Percentiles rank a stretch among this genome's conserved stretches.
Evolutionary conservation across 495 filamentous ascomycete species (phyloP).

Genomic region (Aspergillus egyptiacus): DNA sequence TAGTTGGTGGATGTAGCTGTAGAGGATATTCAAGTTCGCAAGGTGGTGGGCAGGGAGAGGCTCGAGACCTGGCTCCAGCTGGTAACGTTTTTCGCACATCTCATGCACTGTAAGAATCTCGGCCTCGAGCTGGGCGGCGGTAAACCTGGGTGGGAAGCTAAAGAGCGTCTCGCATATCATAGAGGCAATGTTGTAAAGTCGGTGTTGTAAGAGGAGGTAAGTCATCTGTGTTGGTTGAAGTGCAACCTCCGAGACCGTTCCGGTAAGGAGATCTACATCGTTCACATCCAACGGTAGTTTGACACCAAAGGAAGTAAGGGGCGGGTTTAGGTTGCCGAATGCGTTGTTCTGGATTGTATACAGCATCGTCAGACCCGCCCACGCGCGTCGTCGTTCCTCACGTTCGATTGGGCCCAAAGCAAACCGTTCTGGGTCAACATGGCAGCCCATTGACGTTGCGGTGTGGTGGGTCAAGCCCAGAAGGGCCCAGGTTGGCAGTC

Average conservation of each 20-base stretch:
- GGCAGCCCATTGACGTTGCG: slow-evolving; percentile 43
- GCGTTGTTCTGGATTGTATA: slow-evolving; percentile 40
- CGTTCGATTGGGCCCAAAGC: slow-evolving; percentile 37
- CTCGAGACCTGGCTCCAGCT: slow-evolving; percentile 23
- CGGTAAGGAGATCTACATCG: slow-evolving; percentile 39
- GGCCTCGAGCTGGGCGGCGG: slow-evolving; percentile 29
- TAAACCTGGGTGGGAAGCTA: slow-evolving; percentile 25
- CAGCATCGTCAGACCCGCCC: slow-evolving; percentile 41
- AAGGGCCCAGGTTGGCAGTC: slow-evolving; percentile 37
- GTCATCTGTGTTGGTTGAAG: slow-evolving; percentile 44
- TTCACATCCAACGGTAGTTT: slow-evolving; percentile 40
- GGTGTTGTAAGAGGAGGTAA: slow-evolving; percentile 40
- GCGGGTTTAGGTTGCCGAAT: slow-evolving; percentile 28
- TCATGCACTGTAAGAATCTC: slow-evolving; percentile 37
- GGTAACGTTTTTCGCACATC: slow-evolving; percentile 34
- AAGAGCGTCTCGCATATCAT: slow-evolving; percentile 41
- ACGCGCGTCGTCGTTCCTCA: slow-evolving; percentile 42
- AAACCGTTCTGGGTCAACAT: slow-evolving; percentile 42
- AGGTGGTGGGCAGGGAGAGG: slow-evolving; percentile 33
- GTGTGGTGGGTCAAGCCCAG: slow-evolving; percentile 44
- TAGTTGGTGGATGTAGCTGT: slow-evolving; percentile 44
- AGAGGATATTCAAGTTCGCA: slow-evolving; percentile 42
- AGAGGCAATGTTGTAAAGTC: slow-evolving; percentile 35
- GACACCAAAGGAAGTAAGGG: slow-evolving; percentile 28
- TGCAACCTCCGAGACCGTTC: slow-evolving; percentile 20